These are phyloP conservation scores for Coffea humblotiana DNA, from an alignment of 305 asterid species.

Conservation along the genomic window DNA sequence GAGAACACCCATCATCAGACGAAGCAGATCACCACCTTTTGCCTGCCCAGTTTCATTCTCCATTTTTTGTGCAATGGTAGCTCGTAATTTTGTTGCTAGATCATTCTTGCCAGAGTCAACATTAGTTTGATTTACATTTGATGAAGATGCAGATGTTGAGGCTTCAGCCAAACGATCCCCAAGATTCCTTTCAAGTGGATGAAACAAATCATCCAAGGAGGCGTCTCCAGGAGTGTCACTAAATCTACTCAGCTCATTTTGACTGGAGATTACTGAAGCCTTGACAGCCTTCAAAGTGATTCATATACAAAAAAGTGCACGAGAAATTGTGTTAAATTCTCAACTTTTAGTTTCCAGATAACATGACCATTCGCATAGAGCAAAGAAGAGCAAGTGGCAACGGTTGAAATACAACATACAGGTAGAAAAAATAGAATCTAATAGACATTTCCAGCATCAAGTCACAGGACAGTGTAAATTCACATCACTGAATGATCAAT, in stretches of 20 bases:
- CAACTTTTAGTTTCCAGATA: slow-evolving; percentile 2
- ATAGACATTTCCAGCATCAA: neutral
- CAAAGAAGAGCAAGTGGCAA: slow-evolving; percentile 12
- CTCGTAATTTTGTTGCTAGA: slow-evolving; percentile 91
- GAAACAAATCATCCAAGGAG: slow-evolving; percentile 91
- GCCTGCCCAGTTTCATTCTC: slow-evolving; percentile 75
- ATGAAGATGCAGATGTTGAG: slow-evolving; percentile 79
- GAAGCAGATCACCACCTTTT: slow-evolving; percentile 84
- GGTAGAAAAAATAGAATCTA: neutral
- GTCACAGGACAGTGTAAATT: neutral
- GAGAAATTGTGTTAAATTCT: neutral
- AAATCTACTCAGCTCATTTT: slow-evolving; percentile 81
- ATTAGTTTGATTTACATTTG: slow-evolving; percentile 53
- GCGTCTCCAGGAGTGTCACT: slow-evolving; percentile 98
- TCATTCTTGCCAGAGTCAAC: slow-evolving; percentile 71
- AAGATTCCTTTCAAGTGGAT: slow-evolving; percentile 59
- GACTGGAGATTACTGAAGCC: slow-evolving; percentile 50
- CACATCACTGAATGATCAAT: neutral
- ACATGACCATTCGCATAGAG: slow-evolving; percentile 7
- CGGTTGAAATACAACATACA: neutral
- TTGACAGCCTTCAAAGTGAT: slow-evolving; percentile 51
- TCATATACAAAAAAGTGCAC: slow-evolving; percentile 7
- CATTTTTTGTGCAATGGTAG: slow-evolving; percentile 90
- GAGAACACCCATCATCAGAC: slow-evolving; percentile 90
- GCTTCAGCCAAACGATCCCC: slow-evolving; percentile 66